These are phyloP conservation scores for Pythium dissimile DNA, from an alignment of 352 stramenopile genomes.

Conservation along the genomic window DNA sequence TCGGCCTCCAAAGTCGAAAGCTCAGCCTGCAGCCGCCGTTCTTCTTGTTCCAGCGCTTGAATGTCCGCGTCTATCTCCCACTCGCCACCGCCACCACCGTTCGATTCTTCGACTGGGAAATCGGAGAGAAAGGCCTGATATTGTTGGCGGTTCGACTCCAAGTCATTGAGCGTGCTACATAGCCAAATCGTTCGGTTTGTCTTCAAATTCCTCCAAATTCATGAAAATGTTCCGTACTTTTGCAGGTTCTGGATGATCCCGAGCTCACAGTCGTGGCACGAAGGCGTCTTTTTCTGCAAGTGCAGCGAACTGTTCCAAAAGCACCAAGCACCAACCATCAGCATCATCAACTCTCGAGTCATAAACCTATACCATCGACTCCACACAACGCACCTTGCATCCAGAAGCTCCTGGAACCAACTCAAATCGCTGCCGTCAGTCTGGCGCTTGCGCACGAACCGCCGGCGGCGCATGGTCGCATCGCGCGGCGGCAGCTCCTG, in stretches of 20 bases:
- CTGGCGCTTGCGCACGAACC: slow-evolving; percentile 56
- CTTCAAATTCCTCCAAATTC: not conserved
- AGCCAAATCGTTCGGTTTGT: slow-evolving; percentile 5
- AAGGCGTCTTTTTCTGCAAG: slow-evolving; percentile 66
- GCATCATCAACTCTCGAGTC: not conserved
- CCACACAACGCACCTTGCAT: slow-evolving; percentile 48
- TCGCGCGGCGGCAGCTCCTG: slow-evolving; percentile 13
- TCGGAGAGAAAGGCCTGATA: slow-evolving; percentile 57
- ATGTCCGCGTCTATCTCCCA: slow-evolving; percentile 48
- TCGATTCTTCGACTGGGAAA: slow-evolving; percentile 31
- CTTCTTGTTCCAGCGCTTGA: slow-evolving; percentile 57
- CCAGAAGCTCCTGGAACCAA: slow-evolving; percentile 81
- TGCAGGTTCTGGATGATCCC: slow-evolving; percentile 47
- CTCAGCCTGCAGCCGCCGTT: slow-evolving; percentile 45
- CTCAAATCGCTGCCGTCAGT: slow-evolving; percentile 73
- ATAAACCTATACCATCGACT: not conserved
- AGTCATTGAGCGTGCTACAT: slow-evolving; percentile 36
- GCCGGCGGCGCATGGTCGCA: slow-evolving; percentile 41
- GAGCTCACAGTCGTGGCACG: slow-evolving; percentile 70
- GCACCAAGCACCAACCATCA: slow-evolving; percentile 2
- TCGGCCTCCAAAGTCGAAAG: slow-evolving; percentile 59
- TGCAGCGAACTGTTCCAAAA: slow-evolving; percentile 37
- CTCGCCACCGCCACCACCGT: slow-evolving; percentile 28
- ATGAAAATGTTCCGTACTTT: slow-evolving; percentile 32
- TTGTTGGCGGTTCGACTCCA: slow-evolving; percentile 46